Conservation (phyloP, 495 filamentous ascomycete genomes). For the Talaromyces trachyspermus region DNA sequence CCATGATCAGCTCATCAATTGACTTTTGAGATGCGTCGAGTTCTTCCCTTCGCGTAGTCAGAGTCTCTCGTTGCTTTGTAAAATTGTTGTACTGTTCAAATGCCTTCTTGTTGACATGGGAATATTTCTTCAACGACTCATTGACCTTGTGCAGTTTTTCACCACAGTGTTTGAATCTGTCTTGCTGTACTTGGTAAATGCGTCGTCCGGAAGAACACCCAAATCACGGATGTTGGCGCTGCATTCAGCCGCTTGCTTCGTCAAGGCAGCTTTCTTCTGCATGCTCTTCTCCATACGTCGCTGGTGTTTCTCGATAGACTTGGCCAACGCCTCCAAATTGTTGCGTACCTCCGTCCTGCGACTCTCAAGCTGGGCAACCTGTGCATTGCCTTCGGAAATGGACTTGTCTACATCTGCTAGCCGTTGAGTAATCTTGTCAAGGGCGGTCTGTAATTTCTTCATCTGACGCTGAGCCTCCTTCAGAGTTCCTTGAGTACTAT, state of each 20-base stretch:
- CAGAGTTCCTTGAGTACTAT: constrained; percentile 54
- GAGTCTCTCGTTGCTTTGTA: constrained; percentile 77
- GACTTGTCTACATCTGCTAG: constrained; percentile 64
- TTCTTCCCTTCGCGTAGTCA: constrained; percentile 75
- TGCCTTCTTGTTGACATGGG: constrained; percentile 97
- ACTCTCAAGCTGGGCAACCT: constrained; percentile 54
- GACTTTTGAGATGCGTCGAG: constrained; percentile 73
- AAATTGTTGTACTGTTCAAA: constrained; percentile 99
- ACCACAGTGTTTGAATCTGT: constrained; percentile 71
- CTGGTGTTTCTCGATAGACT: constrained; percentile 77
- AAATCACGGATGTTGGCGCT: constrained; percentile 84
- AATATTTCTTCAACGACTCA: constrained; percentile 89
- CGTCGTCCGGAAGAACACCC: constrained; percentile 88
- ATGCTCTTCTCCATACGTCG: constrained; percentile 89
- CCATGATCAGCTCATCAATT: constrained; percentile 84
- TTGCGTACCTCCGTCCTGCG: constrained; percentile 59
- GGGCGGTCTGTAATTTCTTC: constrained; percentile 58
- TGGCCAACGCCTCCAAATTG: constrained; percentile 65
- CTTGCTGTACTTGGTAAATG: constrained; percentile 83
- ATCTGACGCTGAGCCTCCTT: constrained; percentile 78
- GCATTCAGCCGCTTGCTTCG: constrained; percentile 68
- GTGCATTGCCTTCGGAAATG: constrained; percentile 55
- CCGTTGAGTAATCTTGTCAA: constrained; percentile 56
- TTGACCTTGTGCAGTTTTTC: constrained; percentile 90
- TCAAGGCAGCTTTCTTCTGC: constrained; percentile 72